Conservation (phyloP, 257 asterid genomes). For the Cynanchum wilfordii region DNA sequence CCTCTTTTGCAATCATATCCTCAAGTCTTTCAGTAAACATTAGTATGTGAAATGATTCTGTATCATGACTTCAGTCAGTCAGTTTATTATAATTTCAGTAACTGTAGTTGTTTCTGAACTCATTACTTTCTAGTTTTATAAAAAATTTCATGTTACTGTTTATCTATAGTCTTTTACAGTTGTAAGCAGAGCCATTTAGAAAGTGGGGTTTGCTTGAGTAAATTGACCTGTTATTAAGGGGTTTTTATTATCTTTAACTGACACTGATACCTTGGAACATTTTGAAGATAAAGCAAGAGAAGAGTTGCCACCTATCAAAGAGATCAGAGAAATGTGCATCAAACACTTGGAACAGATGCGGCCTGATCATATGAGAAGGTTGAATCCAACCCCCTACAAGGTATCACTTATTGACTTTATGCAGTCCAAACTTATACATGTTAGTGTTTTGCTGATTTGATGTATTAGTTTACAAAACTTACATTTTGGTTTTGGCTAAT, state of each 20-base stretch:
- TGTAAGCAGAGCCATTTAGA: background rate
- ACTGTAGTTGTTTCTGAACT: background rate
- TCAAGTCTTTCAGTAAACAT: background rate
- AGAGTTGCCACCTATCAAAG: constrained; percentile 49
- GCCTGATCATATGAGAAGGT: constrained; percentile 93
- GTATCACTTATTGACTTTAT: constrained; percentile 26
- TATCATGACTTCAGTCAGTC: background rate
- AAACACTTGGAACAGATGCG: constrained; percentile 80
- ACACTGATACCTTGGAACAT: constrained; percentile 9
- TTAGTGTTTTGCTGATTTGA: background rate
- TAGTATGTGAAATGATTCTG: background rate
- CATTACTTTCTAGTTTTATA: background rate
- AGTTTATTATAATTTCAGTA: background rate
- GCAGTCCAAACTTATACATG: background rate
- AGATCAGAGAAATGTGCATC: constrained; percentile 68
- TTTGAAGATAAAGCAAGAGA: constrained; percentile 60
- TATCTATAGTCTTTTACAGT: background rate
- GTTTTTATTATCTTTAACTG: background rate
- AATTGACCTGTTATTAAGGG: background rate
- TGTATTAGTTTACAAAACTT: background rate
- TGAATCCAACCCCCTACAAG: constrained; percentile 99
- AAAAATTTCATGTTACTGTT: background rate
- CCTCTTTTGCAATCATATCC: background rate
- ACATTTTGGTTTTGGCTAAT: background rate
- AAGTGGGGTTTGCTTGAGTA: background rate